Percentiles rank a stretch among this genome's conserved stretches.
phyloP scores from a whole-genome alignment of 2,329 filamentous ascomycete genomes.

The Xylariomycetidae sp. region DNA sequence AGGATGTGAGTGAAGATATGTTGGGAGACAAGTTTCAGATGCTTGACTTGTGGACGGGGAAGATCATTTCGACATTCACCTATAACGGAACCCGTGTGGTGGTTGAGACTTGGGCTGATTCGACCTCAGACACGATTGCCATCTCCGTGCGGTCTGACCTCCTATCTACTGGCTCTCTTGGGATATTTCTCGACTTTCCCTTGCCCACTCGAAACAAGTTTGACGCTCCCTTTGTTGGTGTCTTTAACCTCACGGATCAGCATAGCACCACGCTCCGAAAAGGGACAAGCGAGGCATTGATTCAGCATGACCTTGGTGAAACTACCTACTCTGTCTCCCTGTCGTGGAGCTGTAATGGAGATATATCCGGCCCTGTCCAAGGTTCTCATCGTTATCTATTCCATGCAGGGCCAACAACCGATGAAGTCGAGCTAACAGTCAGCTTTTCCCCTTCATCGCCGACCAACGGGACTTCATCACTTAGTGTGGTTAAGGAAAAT shows the following conservation, averaged over 20 bases:
- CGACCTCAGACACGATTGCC: constrained; percentile 40
- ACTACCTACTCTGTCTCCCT: constrained; percentile 38
- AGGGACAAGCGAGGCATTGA: constrained; percentile 28
- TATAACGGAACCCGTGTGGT: constrained; percentile 33
- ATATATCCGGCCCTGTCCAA: constrained; percentile 27
- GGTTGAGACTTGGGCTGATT: constrained; percentile 41
- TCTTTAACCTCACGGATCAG: constrained; percentile 42
- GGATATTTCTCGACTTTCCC: constrained; percentile 49
- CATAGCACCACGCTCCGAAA: constrained; percentile 35
- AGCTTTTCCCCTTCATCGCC: constrained; percentile 26
- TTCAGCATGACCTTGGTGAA: constrained; percentile 38
- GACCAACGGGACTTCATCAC: constrained; percentile 17
- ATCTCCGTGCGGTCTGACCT: constrained; percentile 38
- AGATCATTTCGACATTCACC: constrained; percentile 38
- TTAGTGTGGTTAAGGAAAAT: constrained; percentile 20
- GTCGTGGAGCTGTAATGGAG: constrained; percentile 31
- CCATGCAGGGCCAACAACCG: constrained; percentile 15
- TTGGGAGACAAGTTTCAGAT: constrained; percentile 36
- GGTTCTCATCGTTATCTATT: constrained; percentile 41
- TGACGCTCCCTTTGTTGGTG: constrained; percentile 49
- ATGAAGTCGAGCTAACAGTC: constrained; percentile 25
- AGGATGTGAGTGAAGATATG: constrained; percentile 34
- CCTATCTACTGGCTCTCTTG: constrained; percentile 32
- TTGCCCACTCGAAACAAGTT: constrained; percentile 47
- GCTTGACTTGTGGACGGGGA: constrained; percentile 45